These are phyloP conservation scores for Russula ochroleuca DNA, from an alignment of 768 basidiomycete species.

Conservation along the genomic window DNA sequence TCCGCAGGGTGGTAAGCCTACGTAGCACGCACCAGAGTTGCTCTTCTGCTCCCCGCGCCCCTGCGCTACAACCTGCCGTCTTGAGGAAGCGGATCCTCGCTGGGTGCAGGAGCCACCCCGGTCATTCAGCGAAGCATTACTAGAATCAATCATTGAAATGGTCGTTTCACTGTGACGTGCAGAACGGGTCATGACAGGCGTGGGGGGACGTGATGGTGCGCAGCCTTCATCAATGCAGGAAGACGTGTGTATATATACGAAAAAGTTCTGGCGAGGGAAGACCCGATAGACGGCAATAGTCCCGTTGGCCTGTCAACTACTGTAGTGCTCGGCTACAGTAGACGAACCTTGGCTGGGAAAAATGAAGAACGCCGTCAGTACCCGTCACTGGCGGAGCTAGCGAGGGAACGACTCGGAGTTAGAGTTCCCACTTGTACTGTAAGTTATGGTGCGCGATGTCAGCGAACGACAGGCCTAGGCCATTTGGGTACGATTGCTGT, in stretches of 20 bases:
- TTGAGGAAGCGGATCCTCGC: neutral
- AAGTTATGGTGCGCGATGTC: neutral
- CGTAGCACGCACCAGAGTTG: slow-evolving; percentile 1
- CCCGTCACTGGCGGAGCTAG: neutral
- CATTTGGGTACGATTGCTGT: neutral
- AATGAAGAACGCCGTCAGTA: neutral
- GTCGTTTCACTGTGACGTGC: slow-evolving; percentile 10
- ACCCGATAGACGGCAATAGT: neutral
- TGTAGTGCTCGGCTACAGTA: neutral
- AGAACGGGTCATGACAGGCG: slow-evolving; percentile 13
- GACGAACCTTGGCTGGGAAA: neutral
- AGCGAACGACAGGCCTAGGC: neutral
- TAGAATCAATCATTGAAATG: neutral
- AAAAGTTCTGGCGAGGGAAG: neutral
- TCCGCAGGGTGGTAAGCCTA: neutral
- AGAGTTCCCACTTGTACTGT: neutral
- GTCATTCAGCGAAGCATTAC: neutral
- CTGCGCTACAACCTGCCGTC: neutral
- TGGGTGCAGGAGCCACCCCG: neutral
- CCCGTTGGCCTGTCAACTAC: neutral
- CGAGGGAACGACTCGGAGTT: neutral
- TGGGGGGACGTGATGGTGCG: neutral
- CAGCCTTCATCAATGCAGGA: neutral
- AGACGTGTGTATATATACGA: neutral
- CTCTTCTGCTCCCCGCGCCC: neutral